Conservation (phyloP, 306 rosid genomes). For the Fagus sylvatica region DNA sequence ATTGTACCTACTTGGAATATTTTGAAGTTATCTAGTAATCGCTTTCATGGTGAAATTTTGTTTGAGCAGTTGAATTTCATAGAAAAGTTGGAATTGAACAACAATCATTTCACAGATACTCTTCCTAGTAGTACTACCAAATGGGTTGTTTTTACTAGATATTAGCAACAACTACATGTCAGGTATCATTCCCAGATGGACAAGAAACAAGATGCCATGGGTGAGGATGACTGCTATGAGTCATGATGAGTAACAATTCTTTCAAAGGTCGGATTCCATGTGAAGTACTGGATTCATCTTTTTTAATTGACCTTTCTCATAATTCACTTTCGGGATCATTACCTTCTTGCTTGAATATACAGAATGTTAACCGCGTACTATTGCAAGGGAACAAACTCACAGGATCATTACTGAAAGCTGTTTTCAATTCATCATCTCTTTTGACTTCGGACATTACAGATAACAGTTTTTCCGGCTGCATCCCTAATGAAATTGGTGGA, state of each 20-base stretch:
- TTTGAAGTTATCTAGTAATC: too few relatives aligned
- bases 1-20: neutral
- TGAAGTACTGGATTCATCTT: neutral
- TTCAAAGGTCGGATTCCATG: slow-evolving; percentile 27
- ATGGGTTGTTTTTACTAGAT: neutral
- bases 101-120: slow-evolving; percentile 14
- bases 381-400: slow-evolving; percentile 14
- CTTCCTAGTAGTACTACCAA: neutral
- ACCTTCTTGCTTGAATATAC: neutral
- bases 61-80: too few relatives aligned
- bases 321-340: slow-evolving; percentile 8
- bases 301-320: slow-evolving; percentile 22
- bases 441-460: slow-evolving; percentile 14
- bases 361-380: neutral
- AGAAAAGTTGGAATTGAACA: neutral
- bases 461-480: slow-evolving; percentile 14
- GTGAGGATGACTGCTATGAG: too few relatives aligned
- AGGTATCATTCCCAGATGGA: slow-evolving; percentile 18
- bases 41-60: neutral
- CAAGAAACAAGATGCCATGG: too few relatives aligned
- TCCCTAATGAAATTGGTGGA: slow-evolving; percentile 20
- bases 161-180: slow-evolving; percentile 21
- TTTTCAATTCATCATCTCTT: neutral
- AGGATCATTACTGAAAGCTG: neutral
- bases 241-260: neutral